Conservation (phyloP, 306 rosid species). For the Rosa lucieae region DNA sequence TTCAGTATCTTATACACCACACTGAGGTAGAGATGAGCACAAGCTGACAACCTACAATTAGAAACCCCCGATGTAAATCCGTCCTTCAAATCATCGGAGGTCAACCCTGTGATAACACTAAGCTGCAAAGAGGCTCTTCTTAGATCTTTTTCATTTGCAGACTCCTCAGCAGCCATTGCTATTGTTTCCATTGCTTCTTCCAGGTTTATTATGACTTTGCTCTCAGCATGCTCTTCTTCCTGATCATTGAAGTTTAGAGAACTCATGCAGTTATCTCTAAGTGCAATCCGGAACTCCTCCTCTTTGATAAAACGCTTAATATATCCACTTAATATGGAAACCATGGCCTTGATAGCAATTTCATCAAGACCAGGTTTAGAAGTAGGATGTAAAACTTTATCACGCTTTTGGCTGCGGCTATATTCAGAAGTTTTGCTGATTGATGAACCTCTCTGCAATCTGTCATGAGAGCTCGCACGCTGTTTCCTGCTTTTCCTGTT, state of each 20-base stretch:
- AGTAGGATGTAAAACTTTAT: slow-evolving; percentile 11
- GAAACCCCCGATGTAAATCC: slow-evolving; percentile 54
- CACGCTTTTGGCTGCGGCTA: slow-evolving; percentile 19
- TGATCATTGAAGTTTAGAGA: slow-evolving; percentile 44
- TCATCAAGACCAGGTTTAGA: slow-evolving; percentile 39
- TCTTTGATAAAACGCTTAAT: slow-evolving; percentile 58
- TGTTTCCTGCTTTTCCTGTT: slow-evolving; percentile 23
- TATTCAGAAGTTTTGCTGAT: slow-evolving; percentile 27
- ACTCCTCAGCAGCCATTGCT: slow-evolving; percentile 52
- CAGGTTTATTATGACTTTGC: slow-evolving; percentile 55
- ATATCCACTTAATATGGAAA: slow-evolving; percentile 67
- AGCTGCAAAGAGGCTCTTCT: slow-evolving; percentile 61
- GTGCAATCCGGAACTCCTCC: slow-evolving; percentile 48
- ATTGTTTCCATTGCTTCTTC: slow-evolving; percentile 73
- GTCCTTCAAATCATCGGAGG: slow-evolving; percentile 52
- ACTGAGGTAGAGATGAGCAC: slow-evolving; percentile 93
- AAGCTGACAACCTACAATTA: slow-evolving; percentile 66
- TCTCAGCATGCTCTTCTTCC: slow-evolving; percentile 41
- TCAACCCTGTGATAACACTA: slow-evolving; percentile 66
- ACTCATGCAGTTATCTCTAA: slow-evolving; percentile 53
- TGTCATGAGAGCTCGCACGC: slow-evolving; percentile 11
- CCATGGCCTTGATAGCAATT: slow-evolving; percentile 57
- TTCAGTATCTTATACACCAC: slow-evolving; percentile 57
- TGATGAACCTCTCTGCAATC: slow-evolving; percentile 22
- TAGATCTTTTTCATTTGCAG: slow-evolving; percentile 42